Evolutionary conservation across 2,329 filamentous ascomycete genomes (phyloP).

Genomic region (Macrophomina phaseolina): DNA sequence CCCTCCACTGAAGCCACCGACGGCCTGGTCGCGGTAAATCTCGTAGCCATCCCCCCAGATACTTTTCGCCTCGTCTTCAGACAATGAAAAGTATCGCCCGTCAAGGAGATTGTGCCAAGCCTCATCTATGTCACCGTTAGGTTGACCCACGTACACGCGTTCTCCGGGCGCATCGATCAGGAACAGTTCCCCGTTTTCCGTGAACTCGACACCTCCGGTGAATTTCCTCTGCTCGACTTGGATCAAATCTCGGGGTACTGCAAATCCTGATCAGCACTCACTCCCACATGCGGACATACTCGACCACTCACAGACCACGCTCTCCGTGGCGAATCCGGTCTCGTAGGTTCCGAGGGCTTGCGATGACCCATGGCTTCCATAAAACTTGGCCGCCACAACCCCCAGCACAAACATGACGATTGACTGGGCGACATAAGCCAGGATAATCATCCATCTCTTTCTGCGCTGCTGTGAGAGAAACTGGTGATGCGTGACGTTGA

Average conservation of each 20-base stretch:
- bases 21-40: background rate
- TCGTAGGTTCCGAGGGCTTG: background rate
- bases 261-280: background rate
- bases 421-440: background rate
- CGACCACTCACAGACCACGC: background rate
- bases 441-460: background rate
- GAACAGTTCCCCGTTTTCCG: background rate
- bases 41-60: background rate
- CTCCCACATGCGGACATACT: background rate
- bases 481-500: background rate
- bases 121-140: background rate
- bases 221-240: background rate
- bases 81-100: background rate
- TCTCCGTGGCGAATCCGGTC: background rate
- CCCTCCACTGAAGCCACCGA: background rate
- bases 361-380: background rate
- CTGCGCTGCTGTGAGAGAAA: background rate
- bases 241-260: background rate
- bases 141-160: background rate
- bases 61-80: background rate
- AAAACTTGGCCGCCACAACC: background rate
- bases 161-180: background rate
- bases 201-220: background rate
- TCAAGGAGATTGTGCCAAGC: background rate
- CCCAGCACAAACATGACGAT: background rate